Evolutionary conservation across 2,329 filamentous ascomycete species (phyloP).

Genomic region (Parastagonospora avenae): DNA sequence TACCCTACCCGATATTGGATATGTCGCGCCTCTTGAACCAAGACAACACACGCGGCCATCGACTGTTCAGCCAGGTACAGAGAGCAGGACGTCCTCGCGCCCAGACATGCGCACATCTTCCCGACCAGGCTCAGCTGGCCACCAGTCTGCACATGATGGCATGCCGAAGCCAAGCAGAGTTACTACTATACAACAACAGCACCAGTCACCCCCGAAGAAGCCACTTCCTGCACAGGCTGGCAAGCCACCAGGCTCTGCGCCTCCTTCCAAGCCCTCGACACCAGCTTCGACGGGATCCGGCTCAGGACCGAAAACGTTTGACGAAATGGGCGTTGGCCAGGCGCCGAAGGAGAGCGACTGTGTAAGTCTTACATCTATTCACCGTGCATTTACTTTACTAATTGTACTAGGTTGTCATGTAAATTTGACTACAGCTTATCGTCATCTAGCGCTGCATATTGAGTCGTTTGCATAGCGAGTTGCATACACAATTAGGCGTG

Average conservation of each 20-base stretch:
- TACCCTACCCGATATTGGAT: conserved; percentile 45
- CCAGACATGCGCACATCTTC: conserved; percentile 27
- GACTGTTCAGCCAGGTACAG: conserved; percentile 41
- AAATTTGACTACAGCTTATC: conserved; percentile 3
- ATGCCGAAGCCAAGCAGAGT: conserved; percentile 31
- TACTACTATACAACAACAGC: conserved; percentile 29
- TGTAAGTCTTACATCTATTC: conserved; percentile 60
- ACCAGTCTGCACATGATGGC: conserved; percentile 28
- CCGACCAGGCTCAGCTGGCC: conserved; percentile 38
- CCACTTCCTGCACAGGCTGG: conserved; percentile 17
- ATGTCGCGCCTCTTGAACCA: conserved; percentile 43
- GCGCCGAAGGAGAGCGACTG: conserved; percentile 87
- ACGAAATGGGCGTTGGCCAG: conserved; percentile 94
- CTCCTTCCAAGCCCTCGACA: conserved; percentile 35
- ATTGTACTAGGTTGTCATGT: conserved; percentile 37
- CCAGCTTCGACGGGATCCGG: conserved; percentile 50
- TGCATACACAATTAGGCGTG: conserved; percentile 8
- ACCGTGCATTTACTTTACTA: not conserved
- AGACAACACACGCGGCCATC: conserved; percentile 44
- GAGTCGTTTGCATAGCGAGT: conserved; percentile 24
- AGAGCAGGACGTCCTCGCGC: conserved; percentile 35
- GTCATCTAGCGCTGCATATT: not conserved
- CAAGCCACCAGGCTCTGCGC: conserved; percentile 29
- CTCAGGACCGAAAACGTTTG: conserved; percentile 92
- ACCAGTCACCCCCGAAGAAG: conserved; percentile 13